Conservation (phyloP, 768 basidiomycete species). For the Cystofilobasidium capitatum region DNA sequence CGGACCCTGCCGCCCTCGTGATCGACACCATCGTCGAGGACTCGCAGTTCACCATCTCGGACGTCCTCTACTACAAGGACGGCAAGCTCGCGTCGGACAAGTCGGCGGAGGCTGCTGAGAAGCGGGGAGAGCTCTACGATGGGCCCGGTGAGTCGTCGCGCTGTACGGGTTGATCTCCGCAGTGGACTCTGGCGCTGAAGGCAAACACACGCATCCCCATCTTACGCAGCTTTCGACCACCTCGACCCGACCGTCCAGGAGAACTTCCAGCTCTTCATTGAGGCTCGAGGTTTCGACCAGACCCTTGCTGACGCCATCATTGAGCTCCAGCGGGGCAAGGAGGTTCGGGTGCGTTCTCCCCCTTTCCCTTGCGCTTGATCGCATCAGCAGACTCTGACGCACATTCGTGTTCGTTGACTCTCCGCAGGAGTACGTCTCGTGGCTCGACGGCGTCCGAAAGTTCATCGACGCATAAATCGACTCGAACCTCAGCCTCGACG, state of each 20-base stretch:
- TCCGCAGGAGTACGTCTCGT: conserved; percentile 4
- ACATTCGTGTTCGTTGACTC: too few relatives aligned
- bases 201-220: too few relatives aligned
- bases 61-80: conserved; percentile 6
- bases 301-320: background rate
- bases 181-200: background rate
- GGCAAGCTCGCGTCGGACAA: background rate
- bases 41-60: background rate
- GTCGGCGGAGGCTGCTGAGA: background rate
- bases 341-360: conserved; percentile 4
- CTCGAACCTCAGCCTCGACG: too few relatives aligned
- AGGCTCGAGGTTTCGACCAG: background rate
- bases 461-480: background rate
- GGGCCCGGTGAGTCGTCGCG: background rate
- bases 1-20: background rate
- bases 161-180: background rate
- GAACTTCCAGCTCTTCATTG: background rate
- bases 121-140: background rate
- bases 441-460: background rate
- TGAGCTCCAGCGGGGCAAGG: conserved; percentile 4
- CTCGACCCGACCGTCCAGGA: background rate
- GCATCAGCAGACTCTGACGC: background rate
- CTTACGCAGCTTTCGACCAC: background rate
- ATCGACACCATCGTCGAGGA: conserved; percentile 1
- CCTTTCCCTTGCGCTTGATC: background rate